These are phyloP conservation scores for Teratosphaeria zuluensis DNA, from an alignment of 2,329 filamentous ascomycete genomes.

Conservation along the genomic window DNA sequence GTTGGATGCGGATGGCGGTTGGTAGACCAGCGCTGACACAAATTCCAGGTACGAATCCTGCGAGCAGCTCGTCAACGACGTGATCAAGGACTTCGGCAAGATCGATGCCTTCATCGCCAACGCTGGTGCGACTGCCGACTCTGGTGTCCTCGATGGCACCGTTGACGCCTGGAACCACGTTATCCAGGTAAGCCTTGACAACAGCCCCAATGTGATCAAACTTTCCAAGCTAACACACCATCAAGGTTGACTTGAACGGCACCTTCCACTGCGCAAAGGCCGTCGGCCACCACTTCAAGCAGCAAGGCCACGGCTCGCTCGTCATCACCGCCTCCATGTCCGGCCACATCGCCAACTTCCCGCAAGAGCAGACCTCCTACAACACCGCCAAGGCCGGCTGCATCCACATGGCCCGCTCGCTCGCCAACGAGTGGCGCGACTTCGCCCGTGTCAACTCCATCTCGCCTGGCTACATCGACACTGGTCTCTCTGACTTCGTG, in stretches of 20 bases:
- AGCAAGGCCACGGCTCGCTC: conserved; percentile 54
- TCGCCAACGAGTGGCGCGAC: conserved; percentile 61
- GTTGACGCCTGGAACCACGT: conserved; percentile 67
- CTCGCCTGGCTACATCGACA: conserved; percentile 60
- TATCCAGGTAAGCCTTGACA: conserved; percentile 48
- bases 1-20: neutral
- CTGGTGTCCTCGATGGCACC: conserved; percentile 58
- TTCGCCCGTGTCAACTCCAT: conserved; percentile 61
- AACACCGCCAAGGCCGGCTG: conserved; percentile 58
- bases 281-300: conserved; percentile 68
- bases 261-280: conserved; percentile 79
- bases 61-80: conserved; percentile 47
- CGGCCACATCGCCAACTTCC: conserved; percentile 75
- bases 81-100: conserved; percentile 60
- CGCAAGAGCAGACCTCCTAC: conserved; percentile 58
- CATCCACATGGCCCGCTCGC: conserved; percentile 47
- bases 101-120: conserved; percentile 60
- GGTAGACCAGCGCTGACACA: neutral
- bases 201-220: conserved; percentile 58
- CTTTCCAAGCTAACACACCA: conserved; percentile 67
- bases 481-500: conserved; percentile 57
- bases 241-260: conserved; percentile 80
- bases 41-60: conserved; percentile 41
- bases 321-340: conserved; percentile 67
- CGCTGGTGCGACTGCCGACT: conserved; percentile 60